These are phyloP conservation scores for Paecilomyces sp. DNA, from an alignment of 2,329 filamentous ascomycete genomes.

Conservation along the genomic window DNA sequence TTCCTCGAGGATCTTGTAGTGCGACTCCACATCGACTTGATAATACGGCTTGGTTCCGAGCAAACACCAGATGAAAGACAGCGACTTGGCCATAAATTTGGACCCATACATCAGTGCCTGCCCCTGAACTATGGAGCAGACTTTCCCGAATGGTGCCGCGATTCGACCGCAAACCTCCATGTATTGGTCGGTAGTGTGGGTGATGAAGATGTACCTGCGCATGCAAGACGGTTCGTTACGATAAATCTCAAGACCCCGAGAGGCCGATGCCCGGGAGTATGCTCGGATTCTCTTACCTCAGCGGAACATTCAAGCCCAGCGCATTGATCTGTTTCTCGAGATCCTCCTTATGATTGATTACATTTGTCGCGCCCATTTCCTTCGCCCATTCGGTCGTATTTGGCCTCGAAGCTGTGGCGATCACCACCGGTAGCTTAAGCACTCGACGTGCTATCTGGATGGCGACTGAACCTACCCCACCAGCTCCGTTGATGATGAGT, in stretches of 20 bases:
- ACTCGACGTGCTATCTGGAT: constrained; percentile 37
- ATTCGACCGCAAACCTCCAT: constrained; percentile 29
- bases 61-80: constrained; percentile 38
- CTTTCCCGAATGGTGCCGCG: constrained; percentile 38
- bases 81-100: constrained; percentile 40
- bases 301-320: not conserved
- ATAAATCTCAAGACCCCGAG: not conserved
- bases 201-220: constrained; percentile 39
- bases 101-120: constrained; percentile 39
- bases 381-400: constrained; percentile 34
- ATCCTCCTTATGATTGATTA: constrained; percentile 37
- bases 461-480: constrained; percentile 39
- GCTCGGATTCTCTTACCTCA: not conserved
- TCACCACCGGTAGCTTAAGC: constrained; percentile 34
- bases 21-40: constrained; percentile 29
- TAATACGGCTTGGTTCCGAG: constrained; percentile 37
- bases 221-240: constrained; percentile 18
- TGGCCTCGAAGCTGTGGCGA: constrained; percentile 36
- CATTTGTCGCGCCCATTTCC: constrained; percentile 37
- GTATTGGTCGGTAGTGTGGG: constrained; percentile 36
- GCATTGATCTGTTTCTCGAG: not conserved
- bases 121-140: constrained; percentile 41
- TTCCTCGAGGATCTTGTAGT: constrained; percentile 33
- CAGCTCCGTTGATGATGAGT: constrained; percentile 42
- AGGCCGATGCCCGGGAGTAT: not conserved